Evolutionary conservation across 1,284 basidiomycete species (phyloP).

Genomic region (Pisolithus thermaeus): DNA sequence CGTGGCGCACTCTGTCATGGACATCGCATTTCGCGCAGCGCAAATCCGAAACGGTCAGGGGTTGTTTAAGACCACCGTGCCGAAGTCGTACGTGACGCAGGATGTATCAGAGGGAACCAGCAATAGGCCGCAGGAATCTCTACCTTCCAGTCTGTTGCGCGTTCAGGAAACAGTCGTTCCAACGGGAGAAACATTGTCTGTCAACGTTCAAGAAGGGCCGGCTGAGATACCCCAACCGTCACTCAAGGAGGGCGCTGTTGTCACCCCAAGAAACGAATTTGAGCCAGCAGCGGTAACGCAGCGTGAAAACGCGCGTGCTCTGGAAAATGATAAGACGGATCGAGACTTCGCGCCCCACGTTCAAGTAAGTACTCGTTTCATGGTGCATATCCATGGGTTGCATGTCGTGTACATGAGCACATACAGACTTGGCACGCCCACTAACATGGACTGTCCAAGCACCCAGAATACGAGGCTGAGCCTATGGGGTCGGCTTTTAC

Average conservation of each 20-base stretch:
- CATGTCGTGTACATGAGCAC: too few species aligned
- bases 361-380: slow-evolving; percentile 8
- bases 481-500: background rate
- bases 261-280: background rate
- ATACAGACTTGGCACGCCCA: slow-evolving; percentile 4
- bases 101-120: background rate
- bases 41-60: slow-evolving; percentile 49
- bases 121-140: background rate
- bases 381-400: background rate
- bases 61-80: slow-evolving; percentile 3
- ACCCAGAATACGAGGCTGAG: background rate
- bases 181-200: background rate
- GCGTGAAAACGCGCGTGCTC: background rate
- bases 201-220: too few species aligned
- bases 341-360: background rate
- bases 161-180: background rate
- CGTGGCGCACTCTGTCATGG: slow-evolving; percentile 51
- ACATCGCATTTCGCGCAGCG: slow-evolving; percentile 57
- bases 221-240: too few species aligned
- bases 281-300: background rate
- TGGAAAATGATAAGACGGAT: background rate
- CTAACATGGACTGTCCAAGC: slow-evolving; percentile 1
- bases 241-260: background rate
- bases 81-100: background rate
- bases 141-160: background rate